Base-by-base conservation (phyloP, 148 eudicot species). In the Bassia scoparia region DNA sequence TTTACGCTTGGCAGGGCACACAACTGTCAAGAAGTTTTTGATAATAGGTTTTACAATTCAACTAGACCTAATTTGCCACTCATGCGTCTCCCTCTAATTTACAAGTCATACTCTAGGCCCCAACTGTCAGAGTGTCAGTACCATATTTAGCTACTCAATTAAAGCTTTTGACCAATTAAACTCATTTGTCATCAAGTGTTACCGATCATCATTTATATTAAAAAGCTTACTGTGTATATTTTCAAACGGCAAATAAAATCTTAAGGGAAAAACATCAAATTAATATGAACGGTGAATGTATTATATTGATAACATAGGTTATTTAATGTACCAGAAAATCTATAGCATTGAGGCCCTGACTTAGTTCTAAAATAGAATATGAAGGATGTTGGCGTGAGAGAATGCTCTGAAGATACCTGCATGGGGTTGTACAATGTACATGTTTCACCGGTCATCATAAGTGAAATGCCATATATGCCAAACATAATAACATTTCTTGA, bases 361-460 rank as follows among this genome's bases (percentile, higher is more conserved):
- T 69, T 71, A 95, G 83, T 81, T 95, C 98, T 17, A 87, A 83
- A 65, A 78, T 64, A 54, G 87, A 23, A 77, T 80, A 90, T 20
- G 78, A 53, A 58, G 86, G 79, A 65, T 91, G 84, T 81, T 87
- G 97, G 46, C 86, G 94, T 21, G 93, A 88, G 43, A 89, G 76
- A 68, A 91, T 79, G 83, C 81, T 85, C 70, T 71, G 58, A 33
- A 95, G 79, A 76, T 89, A 95, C 67, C 98, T 94, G 91, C 76
- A 67, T 8, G 55, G 60, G n/a, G n/a, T n/a, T n/a, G n/a, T n/a
- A n/a, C n/a, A 74, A 67, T 55, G 67, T 69, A 70, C 30, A 65
- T 26, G 44, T 58, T 34, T 44, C 53, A 44, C 20, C 69, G 38
- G 24, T 50, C 15, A 21, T 29, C 30, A 70, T 61, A 41, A 70